Conservation (phyloP, 2,329 filamentous ascomycete species). For the Aschersonia sp. region DNA sequence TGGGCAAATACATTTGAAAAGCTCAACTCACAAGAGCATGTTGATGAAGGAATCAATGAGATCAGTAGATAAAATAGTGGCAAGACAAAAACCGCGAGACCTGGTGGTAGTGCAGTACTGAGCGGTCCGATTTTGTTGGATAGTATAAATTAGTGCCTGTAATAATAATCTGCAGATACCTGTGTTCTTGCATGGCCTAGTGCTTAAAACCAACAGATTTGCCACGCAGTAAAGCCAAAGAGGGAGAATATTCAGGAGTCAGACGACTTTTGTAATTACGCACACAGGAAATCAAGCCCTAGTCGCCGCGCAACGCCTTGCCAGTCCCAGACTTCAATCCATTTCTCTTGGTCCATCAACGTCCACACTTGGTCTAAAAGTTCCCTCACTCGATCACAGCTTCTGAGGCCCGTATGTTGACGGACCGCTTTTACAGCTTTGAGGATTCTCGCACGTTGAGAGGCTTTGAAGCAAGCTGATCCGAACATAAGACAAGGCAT, state of each 20-base stretch:
- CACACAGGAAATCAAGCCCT: constrained; percentile 41
- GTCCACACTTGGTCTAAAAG: constrained; percentile 45
- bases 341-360: constrained; percentile 43
- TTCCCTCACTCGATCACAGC: constrained; percentile 37
- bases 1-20: too few species aligned
- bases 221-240: not conserved
- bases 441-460: constrained; percentile 37
- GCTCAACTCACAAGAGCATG: too few species aligned
- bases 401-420: constrained; percentile 45
- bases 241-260: too few species aligned
- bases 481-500: constrained; percentile 48
- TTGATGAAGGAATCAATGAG: too few species aligned
- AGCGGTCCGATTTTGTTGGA: too few species aligned
- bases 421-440: constrained; percentile 34
- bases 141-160: too few species aligned
- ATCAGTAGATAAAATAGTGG: too few species aligned
- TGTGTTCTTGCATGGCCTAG: too few species aligned
- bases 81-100: too few species aligned
- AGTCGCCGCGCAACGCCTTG: constrained; percentile 38
- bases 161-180: too few species aligned
- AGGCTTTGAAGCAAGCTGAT: constrained; percentile 39
- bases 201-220: not conserved
- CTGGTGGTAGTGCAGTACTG: too few species aligned
- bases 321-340: constrained; percentile 50
- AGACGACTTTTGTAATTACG: constrained; percentile 13